Percentiles rank a stretch among this genome's conserved stretches.
phyloP scores from a whole-genome alignment of 768 basidiomycete species.

The Trametes elegans region DNA sequence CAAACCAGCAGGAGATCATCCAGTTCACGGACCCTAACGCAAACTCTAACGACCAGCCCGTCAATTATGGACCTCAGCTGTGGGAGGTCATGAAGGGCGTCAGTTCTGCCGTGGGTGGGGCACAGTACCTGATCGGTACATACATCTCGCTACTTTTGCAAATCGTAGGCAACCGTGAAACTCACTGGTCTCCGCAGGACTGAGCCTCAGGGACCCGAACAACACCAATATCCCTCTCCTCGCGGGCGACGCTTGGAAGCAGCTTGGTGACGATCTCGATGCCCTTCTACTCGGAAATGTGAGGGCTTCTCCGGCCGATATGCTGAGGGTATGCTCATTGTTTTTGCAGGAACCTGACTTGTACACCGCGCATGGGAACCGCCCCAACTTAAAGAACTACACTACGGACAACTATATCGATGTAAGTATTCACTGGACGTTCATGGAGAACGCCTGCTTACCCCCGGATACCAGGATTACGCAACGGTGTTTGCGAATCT shows the following conservation, averaged over 20 bases:
- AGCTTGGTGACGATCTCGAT: slow-evolving; percentile 41
- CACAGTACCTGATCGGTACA: slow-evolving; percentile 35
- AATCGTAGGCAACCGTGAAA: no score
- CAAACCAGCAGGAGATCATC: slow-evolving; percentile 41
- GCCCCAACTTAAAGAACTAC: slow-evolving; percentile 45
- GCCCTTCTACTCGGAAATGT: slow-evolving; percentile 51
- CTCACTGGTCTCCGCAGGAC: slow-evolving; percentile 38
- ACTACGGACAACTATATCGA: slow-evolving; percentile 45
- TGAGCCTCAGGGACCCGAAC: slow-evolving; percentile 42
- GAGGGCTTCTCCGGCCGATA: not conserved
- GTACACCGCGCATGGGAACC: slow-evolving; percentile 42
- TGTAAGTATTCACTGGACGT: slow-evolving; percentile 30
- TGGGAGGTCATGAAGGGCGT: slow-evolving; percentile 47
- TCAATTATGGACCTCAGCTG: slow-evolving; percentile 44
- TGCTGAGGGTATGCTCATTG: not conserved
- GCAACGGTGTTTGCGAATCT: slow-evolving; percentile 36
- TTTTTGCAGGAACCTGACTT: slow-evolving; percentile 55
- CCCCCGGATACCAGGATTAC: slow-evolving; percentile 38
- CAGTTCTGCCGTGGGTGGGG: slow-evolving; percentile 28
- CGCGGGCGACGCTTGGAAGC: slow-evolving; percentile 36
- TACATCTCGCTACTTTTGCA: not conserved
- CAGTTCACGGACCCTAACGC: slow-evolving; percentile 33
- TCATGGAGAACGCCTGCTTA: no score
- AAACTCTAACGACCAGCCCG: slow-evolving; percentile 46
- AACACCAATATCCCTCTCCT: slow-evolving; percentile 32